These are phyloP conservation scores for Teunomyces cretensis DNA, from an alignment of 805 yeast genomes.

Conservation along the genomic window DNA sequence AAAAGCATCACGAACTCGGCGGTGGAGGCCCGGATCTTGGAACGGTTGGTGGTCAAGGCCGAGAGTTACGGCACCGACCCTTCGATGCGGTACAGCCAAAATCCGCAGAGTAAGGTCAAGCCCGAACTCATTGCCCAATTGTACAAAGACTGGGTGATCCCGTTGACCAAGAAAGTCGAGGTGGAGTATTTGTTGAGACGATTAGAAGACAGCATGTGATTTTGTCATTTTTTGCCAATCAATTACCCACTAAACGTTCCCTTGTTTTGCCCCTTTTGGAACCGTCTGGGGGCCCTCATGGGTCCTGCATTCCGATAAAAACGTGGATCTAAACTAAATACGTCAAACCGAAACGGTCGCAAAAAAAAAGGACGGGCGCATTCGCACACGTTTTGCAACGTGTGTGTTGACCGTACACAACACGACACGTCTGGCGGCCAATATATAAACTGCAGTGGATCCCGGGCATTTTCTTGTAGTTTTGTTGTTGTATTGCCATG, in stretches of 20 bases:
- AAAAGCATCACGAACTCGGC: slow-evolving; percentile 81
- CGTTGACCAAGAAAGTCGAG: slow-evolving; percentile 93
- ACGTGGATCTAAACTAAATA: slow-evolving; percentile 2
- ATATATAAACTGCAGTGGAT: not conserved
- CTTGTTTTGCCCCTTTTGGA: not conserved
- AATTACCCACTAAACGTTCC: not conserved
- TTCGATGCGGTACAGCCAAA: slow-evolving; percentile 65
- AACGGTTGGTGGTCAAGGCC: slow-evolving; percentile 77
- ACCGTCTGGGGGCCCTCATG: not conserved
- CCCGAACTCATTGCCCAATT: slow-evolving; percentile 81
- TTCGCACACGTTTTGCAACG: slow-evolving; percentile 1
- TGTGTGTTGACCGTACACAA: not conserved
- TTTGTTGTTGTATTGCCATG: not conserved
- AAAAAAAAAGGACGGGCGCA: not conserved
- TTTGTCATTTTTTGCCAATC: no score
- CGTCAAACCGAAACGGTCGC: not conserved
- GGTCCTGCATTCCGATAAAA: not conserved
- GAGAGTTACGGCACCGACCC: slow-evolving; percentile 89
- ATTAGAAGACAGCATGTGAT: slow-evolving; percentile 52
- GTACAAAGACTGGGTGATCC: slow-evolving; percentile 86
- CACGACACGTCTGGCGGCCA: not conserved
- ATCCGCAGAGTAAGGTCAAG: slow-evolving; percentile 68
- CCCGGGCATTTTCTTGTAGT: not conserved
- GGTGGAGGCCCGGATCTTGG: slow-evolving; percentile 82
- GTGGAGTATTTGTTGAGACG: slow-evolving; percentile 86